phyloP scores from a whole-genome alignment of 169 alveolate genomes.

The Plasmodium ovale region DNA sequence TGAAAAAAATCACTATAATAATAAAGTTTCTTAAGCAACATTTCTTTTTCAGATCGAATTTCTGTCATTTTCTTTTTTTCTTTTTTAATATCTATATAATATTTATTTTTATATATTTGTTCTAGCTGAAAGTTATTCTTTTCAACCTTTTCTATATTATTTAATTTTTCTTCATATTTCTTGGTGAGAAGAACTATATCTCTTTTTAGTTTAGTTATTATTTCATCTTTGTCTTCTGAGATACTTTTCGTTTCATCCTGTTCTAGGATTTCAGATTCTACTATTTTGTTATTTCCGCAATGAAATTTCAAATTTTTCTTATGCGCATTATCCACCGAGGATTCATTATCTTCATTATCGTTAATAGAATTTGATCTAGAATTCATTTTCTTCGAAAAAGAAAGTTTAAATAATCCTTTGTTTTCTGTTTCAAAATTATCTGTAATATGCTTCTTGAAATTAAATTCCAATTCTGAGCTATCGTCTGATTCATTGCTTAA shows the following conservation, averaged over 20 bases:
- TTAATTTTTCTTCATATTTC: constrained; percentile 36
- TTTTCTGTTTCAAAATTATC: constrained; percentile 45
- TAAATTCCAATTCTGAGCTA: constrained; percentile 56
- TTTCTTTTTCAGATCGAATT: constrained; percentile 25
- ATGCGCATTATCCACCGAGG: not conserved
- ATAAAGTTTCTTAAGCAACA: constrained; percentile 22
- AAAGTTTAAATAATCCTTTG: constrained; percentile 46
- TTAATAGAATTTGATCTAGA: constrained; percentile 14
- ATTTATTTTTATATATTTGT: constrained; percentile 52
- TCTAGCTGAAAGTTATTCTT: constrained; percentile 53
- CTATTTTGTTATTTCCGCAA: not conserved
- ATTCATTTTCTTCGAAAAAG: constrained; percentile 12
- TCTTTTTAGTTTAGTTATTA: constrained; percentile 45
- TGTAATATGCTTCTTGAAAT: constrained; percentile 44
- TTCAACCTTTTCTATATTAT: constrained; percentile 31
- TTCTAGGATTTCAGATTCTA: not conserved
- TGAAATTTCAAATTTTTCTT: constrained; percentile 4
- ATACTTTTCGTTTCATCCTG: constrained; percentile 1
- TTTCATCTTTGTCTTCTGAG: constrained; percentile 25
- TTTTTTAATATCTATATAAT: constrained; percentile 48
- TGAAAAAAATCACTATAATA: constrained; percentile 18
- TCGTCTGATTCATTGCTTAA: constrained; percentile 12
- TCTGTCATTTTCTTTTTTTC: constrained; percentile 28
- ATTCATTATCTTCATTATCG: constrained; percentile 9
- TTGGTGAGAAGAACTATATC: constrained; percentile 27